Base-by-base conservation (phyloP, 139 green algal species). In the Parachlorella kessleri region DNA sequence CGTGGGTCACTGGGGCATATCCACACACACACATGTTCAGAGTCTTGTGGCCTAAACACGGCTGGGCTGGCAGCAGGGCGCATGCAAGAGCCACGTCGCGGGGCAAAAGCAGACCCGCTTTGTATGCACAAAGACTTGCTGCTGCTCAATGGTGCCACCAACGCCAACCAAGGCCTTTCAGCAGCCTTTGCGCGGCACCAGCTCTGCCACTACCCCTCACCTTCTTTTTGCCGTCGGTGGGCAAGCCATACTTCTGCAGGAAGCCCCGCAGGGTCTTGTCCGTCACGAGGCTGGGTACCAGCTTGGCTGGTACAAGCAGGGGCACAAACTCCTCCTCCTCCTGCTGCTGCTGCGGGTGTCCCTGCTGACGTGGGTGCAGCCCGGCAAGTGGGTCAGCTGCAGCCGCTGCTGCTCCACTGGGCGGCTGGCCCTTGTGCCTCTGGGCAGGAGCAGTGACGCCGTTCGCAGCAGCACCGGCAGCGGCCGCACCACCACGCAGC, bases 181-280 rank as follows among this genome's bases (percentile, higher is more conserved):
- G n/a, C n/a, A n/a, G n/a, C n/a, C n/a, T n/a, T n/a, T n/a, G n/a
- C n/a, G n/a, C n/a, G n/a, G n/a, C n/a, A n/a, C n/a, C n/a, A n/a
- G n/a, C n/a, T n/a, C n/a, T n/a, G n/a, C n/a, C n/a, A n/a, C n/a
- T n/a, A n/a, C 48, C 18, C 7, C 73, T 30, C 65, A 80, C 75
- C 75, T 80, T 80, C 65, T 80, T 80, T 54, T 75, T 76, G 14
- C 82, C 82, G 3, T 87, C 82, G 18, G 65, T 54, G 38, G 69
- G 48, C 38, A 87, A n/a, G 33, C 55, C 36, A 26, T 84, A 84
- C 40, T 76, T 76, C 28, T 66, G 64, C 36, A 81, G 35, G 32
- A 74, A 28, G 63, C 32, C 33, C 14, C 77, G 63, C 48, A 87
- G 66, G 28, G 63, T 36, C 63, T 84, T 84, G 21, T 87, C 82